Percentiles rank a stretch among this genome's conserved stretches.
Evolutionary conservation across 345 rosid species (phyloP).

Genomic region (Syzygium oleosum): DNA sequence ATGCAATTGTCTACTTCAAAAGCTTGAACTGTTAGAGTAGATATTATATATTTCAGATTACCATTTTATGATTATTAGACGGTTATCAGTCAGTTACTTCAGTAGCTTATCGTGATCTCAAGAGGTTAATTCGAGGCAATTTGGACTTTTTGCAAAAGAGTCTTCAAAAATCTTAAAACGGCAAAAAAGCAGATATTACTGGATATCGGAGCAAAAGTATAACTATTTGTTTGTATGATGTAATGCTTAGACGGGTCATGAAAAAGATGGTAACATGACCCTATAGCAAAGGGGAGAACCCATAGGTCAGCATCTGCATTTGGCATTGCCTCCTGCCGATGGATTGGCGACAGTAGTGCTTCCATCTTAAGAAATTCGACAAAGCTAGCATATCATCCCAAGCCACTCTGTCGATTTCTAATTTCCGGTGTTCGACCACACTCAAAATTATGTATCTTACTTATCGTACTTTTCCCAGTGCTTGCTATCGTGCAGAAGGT

Average conservation of each 20-base stretch:
- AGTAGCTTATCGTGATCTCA: too few relatives aligned
- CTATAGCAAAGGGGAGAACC: not conserved
- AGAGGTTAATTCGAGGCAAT: too few relatives aligned
- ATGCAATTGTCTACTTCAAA: too few relatives aligned
- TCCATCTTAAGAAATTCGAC: too few relatives aligned
- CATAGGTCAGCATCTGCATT: not conserved
- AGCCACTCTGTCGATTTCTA: not conserved
- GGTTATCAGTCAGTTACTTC: too few relatives aligned
- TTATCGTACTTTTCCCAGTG: not conserved
- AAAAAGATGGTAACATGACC: not conserved
- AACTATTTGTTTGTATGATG: not conserved
- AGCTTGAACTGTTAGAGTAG: too few relatives aligned
- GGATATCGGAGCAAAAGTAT: not conserved
- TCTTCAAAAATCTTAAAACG: too few relatives aligned
- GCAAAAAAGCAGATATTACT: not conserved
- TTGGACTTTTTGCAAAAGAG: too few relatives aligned
- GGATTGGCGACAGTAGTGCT: not conserved
- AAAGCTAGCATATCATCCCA: too few relatives aligned
- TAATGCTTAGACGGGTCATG: not conserved
- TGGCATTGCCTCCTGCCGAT: not conserved
- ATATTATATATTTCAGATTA: too few relatives aligned
- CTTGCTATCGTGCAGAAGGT: not conserved
- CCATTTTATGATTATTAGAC: too few relatives aligned
- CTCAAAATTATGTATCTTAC: not conserved
- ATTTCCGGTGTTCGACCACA: rapidly evolving